Conservation (phyloP, 139 green algal species). For the Limnomonas spitsbergensis region DNA sequence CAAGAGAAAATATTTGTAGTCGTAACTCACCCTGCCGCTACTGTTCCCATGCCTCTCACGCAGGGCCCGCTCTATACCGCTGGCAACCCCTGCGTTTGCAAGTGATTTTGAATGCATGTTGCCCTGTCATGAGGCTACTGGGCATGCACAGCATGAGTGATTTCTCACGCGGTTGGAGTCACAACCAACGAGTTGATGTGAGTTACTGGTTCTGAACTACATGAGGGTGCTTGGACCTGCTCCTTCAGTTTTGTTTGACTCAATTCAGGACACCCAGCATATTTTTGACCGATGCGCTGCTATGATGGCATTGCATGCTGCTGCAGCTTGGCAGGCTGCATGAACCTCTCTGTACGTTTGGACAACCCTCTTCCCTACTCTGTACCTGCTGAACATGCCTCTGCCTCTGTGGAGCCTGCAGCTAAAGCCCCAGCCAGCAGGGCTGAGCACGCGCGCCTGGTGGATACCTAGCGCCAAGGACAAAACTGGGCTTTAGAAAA, state of each 20-base stretch:
- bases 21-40: too few species aligned
- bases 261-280: neutral
- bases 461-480: neutral
- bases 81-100: neutral
- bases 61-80: too few species aligned
- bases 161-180: neutral
- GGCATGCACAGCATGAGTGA: neutral
- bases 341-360: too few species aligned
- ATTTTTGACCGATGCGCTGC: neutral
- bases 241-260: constrained; percentile 5
- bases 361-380: too few species aligned
- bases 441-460: neutral
- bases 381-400: neutral
- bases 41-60: too few species aligned
- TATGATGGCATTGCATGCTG: too few species aligned
- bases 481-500: neutral
- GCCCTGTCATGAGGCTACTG: neutral
- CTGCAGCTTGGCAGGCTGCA: too few species aligned
- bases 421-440: neutral
- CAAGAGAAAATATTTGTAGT: too few species aligned
- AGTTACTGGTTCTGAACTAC: too few species aligned
- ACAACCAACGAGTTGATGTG: neutral
- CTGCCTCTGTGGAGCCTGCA: neutral
- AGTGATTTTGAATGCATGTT: neutral
- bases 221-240: too few species aligned